Evolutionary conservation across 768 basidiomycete species (phyloP).

Genomic region (Trametes gibbosa): DNA sequence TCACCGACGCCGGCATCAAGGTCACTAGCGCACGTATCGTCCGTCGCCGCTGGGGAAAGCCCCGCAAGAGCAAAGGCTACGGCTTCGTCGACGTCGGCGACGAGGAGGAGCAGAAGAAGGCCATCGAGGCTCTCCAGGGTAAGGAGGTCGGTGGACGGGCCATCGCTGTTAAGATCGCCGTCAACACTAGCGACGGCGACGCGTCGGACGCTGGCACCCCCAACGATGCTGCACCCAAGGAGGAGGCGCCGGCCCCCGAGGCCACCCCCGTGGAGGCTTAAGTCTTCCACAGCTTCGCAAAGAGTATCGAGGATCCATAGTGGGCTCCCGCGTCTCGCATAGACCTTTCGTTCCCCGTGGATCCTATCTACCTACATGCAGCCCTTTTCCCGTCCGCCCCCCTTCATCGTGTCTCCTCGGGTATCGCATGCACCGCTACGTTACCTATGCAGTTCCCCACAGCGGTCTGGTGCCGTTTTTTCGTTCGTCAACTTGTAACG

Average conservation of each 20-base stretch:
- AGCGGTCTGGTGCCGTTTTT: conserved; percentile 32
- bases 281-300: not conserved
- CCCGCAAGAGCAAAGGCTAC: conserved; percentile 92
- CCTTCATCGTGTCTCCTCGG: conserved; percentile 17
- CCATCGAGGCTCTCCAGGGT: conserved; percentile 81
- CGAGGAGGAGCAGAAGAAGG: conserved; percentile 89
- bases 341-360: conserved; percentile 5
- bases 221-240: conserved; percentile 21
- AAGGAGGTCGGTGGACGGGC: conserved; percentile 83
- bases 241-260: conserved; percentile 15
- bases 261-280: conserved; percentile 28
- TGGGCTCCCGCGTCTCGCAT: conserved; percentile 5
- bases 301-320: conserved; percentile 11
- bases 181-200: conserved; percentile 60
- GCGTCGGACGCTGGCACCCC: conserved; percentile 23
- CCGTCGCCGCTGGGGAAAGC: conserved; percentile 76
- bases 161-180: conserved; percentile 94
- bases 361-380: conserved; percentile 22
- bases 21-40: conserved; percentile 90
- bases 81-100: conserved; percentile 95
- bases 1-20: conserved; percentile 81
- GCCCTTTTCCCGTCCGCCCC: conserved; percentile 5
- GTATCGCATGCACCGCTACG: conserved; percentile 25
- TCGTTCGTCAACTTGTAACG: conserved; percentile 27
- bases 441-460: conserved; percentile 19